A percentile compares a stretch with the other conserved stretches of the same genome.
Evolutionary conservation across 2,329 filamentous ascomycete species (phyloP).

Genomic region (Sporothrix inflata): DNA sequence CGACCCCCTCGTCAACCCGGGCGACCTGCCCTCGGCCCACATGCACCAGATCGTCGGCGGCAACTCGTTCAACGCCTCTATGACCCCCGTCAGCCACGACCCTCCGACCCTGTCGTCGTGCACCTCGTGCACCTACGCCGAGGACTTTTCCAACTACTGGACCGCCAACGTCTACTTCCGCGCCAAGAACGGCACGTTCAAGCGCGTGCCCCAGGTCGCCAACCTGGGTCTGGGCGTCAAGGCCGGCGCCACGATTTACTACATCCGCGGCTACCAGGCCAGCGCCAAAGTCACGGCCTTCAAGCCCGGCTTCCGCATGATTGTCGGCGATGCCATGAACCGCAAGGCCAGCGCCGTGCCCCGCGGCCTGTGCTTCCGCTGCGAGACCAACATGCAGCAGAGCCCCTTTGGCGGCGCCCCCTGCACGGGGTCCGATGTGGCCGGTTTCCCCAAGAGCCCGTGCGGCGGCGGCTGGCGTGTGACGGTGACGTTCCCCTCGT

Average conservation of each 20-base stretch:
- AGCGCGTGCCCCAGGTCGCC: constrained; percentile 49
- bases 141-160: constrained; percentile 45
- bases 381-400: constrained; percentile 36
- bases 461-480: constrained; percentile 49
- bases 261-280: constrained; percentile 47
- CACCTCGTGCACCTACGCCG: constrained; percentile 40
- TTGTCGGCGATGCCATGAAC: constrained; percentile 50
- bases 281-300: constrained; percentile 44
- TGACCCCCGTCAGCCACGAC: constrained; percentile 37
- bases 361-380: constrained; percentile 38
- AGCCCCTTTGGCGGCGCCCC: constrained; percentile 35
- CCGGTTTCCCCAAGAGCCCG: constrained; percentile 43
- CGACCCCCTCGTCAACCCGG: constrained; percentile 43
- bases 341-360: constrained; percentile 39
- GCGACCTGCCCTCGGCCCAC: constrained; percentile 42
- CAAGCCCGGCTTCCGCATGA: constrained; percentile 52
- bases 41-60: constrained; percentile 47
- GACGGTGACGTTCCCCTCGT: constrained; percentile 47
- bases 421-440: constrained; percentile 42
- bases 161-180: constrained; percentile 40
- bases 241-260: constrained; percentile 50
- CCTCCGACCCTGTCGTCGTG: constrained; percentile 33
- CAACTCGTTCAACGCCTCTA: constrained; percentile 47
- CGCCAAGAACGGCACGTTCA: constrained; percentile 40
- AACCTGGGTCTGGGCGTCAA: constrained; percentile 52